Evolutionary conservation across 2,329 filamentous ascomycete species (phyloP), one percentile per base, ranked within the genome.

Genomic region (Epichloe sp.): DNA sequence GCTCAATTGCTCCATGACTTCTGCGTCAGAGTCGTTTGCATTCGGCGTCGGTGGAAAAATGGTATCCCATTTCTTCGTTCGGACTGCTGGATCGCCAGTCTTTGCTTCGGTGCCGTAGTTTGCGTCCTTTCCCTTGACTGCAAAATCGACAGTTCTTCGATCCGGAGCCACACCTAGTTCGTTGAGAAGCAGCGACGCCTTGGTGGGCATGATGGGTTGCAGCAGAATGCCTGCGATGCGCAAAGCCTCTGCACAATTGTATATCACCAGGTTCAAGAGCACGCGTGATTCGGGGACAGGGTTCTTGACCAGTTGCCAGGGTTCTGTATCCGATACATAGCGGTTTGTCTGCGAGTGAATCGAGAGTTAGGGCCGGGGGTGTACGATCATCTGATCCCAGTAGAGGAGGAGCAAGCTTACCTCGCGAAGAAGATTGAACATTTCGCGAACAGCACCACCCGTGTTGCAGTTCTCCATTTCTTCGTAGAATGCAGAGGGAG

Each of bases 201-300:
- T 95, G 41, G 71, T 74, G 0, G 93, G 93, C 77, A 98, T 95
- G 62, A 90, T 87, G 1, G 93, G 89, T 65, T 95, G 90, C 44
- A 98, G 71, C 45, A 97, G 72, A 58, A 98, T 95, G 14, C 83
- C 88, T 0, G 76, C 73, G 23, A 96, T 79, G 38, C 93, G 84
- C 45, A 96, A 65, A 4, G 85, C 78, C 68, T 98, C 93, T 8
- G 83, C 78, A 43, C 76, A 73, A 43, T 85, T 74, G 64, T 80
- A 96, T 31, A 98, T 73, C 38, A 78, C 75, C 58, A 74, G 71
- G 56, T 83, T 70, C 15, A 83, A 68, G 2, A 74, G 65, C 44
- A 50, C 62, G 1, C 63, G 66, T 36, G 67, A 66, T 2, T 63
- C 60, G 0, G 60, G 56, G 5, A 66, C 62, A 2, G 61, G 57